Conservation (phyloP, 441 rosid species). For the Aleurites moluccanus region DNA sequence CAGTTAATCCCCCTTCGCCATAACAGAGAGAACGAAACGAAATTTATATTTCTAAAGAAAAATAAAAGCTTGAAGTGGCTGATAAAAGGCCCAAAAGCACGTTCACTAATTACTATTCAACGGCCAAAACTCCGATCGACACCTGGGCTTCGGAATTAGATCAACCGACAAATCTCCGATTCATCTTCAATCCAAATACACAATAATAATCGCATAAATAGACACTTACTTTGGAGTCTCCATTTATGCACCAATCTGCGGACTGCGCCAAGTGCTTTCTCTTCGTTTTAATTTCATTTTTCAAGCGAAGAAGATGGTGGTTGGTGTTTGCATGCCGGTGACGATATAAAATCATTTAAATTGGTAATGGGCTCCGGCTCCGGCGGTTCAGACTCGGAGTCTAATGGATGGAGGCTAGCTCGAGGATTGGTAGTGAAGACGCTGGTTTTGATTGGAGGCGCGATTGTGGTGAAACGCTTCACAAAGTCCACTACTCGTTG, state of each 20-base stretch:
- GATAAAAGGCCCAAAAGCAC: not conserved
- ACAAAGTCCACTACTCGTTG: conserved; percentile 92
- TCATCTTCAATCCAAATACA: not conserved
- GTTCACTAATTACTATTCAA: too few relatives aligned
- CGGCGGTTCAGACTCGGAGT: conserved; percentile 28
- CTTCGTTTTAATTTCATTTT: not conserved
- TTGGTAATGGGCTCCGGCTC: conserved; percentile 41
- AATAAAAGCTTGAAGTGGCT: not conserved
- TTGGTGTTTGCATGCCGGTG: conserved; percentile 17
- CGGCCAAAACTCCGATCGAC: not conserved
- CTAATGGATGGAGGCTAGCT: conserved; percentile 79
- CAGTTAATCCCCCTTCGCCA: not conserved
- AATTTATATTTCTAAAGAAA: too few relatives aligned
- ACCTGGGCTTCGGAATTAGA: not conserved
- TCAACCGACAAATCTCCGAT: not conserved
- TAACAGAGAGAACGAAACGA: not conserved
- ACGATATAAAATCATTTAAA: not conserved
- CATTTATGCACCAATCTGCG: not conserved
- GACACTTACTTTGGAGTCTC: not conserved
- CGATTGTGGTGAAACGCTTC: conserved; percentile 69
- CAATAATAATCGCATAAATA: not conserved
- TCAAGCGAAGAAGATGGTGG: conserved; percentile 1
- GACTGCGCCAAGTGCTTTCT: not conserved
- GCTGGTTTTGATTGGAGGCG: conserved; percentile 70
- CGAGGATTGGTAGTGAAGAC: conserved; percentile 68